Evolutionary conservation across 2,329 filamentous ascomycete genomes (phyloP), one percentile per base, ranked within the genome.

Genomic region (Calonectria henricotiae): DNA sequence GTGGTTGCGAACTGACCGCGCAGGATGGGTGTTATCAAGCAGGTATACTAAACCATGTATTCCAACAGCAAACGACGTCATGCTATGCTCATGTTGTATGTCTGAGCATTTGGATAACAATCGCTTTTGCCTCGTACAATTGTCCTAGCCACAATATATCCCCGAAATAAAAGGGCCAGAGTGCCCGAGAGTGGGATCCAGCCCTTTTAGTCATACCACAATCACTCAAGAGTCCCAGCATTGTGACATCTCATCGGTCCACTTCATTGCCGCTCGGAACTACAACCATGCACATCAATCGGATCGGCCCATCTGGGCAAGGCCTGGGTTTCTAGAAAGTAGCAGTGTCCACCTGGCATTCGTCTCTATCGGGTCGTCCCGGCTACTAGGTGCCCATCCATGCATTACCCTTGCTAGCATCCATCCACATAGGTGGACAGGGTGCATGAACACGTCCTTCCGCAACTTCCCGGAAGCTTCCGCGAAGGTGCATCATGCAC

Each of bases 331-430:
- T 23, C 17, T 54, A 39, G 30, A 32, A 62, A 51, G 25, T 35
- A n/a, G 12, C 30, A 41, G 41, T 55, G 37, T 35, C 60, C 63
- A 43, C 46, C 49, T 41, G 43, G 66, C 54, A 65, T 64, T 67
- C 15, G 35, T 46, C 64, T 62, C 32, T 43, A 30, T 62, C 62
- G 64, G 65, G 39, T 39, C 35, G 23, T 60, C 63, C 54, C 51
- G 65, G 51, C 35, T 70, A 65, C 35, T 35, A 41, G 60, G 39
- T 46, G 62, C 20, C 55, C 13, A 46, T 43, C 27, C 62, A 68
- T 64, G 66, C 62, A 35, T 69, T 5, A 71, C 71, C 63, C 71
- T 62, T 71, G 72, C 51, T 46, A 39, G 65, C 68, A 70, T 68
- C 62, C 58, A 20, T 41, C 44, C 44, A 46, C 61, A 35, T 64